Conservation (phyloP, 73 alveolate species). For the Symbiodinium natans region DNA sequence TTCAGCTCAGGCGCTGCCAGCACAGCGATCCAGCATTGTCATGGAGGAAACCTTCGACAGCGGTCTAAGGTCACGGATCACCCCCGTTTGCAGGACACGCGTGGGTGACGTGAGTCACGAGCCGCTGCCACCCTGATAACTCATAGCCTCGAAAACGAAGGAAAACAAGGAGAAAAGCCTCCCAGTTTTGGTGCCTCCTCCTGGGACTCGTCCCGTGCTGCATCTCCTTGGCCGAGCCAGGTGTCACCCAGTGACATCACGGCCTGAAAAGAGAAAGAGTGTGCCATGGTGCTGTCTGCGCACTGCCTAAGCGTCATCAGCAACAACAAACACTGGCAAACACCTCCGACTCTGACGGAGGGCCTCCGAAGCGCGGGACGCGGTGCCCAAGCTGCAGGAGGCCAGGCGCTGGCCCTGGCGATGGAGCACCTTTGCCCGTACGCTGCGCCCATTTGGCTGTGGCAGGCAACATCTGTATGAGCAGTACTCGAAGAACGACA, state of each 20-base stretch:
- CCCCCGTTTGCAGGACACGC: neutral
- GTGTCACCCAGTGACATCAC: constrained; percentile 84
- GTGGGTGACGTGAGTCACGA: neutral
- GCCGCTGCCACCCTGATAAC: neutral
- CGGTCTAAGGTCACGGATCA: neutral
- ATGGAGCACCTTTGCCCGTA: constrained; percentile 49
- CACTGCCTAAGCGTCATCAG: no score
- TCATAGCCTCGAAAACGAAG: neutral
- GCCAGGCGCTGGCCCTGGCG: constrained; percentile 87
- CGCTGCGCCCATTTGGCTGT: no score
- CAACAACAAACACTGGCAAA: no score
- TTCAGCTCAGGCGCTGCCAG: constrained; percentile 33
- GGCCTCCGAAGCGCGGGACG: neutral
- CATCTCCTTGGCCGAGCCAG: constrained; percentile 93
- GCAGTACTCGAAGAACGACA: no score
- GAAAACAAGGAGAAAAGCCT: neutral
- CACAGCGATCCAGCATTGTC: constrained; percentile 60
- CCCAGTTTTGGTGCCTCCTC: constrained; percentile 76
- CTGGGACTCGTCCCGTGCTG: constrained; percentile 83
- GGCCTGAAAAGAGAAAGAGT: constrained; percentile 3
- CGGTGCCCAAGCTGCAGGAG: constrained; percentile 17
- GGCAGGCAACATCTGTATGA: no score
- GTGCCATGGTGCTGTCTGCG: no score
- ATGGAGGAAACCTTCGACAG: constrained; percentile 39
- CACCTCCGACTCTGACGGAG: no score